Conservation (phyloP, 306 rosid genomes). For the Vigna unguiculata region DNA sequence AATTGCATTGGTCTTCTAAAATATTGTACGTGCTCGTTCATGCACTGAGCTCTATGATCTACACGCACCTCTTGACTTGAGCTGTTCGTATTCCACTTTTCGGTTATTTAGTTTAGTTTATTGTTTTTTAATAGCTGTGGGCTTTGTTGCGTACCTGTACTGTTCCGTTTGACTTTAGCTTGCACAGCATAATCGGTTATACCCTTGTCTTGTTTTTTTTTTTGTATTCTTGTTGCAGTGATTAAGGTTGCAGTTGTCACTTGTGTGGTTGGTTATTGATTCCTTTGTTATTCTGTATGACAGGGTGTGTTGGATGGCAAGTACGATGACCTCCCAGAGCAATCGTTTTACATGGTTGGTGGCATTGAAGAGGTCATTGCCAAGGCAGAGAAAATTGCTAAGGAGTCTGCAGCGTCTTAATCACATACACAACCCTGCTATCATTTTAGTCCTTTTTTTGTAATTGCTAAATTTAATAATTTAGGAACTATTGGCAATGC, state of each 20-base stretch:
- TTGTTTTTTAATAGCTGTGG: not conserved
- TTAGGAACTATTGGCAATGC: constrained; percentile 75
- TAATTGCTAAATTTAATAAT: constrained; percentile 76
- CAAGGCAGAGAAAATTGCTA: constrained; percentile 98
- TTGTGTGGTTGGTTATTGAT: constrained; percentile 10
- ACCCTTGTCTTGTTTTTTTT: not conserved
- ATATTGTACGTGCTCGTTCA: not conserved
- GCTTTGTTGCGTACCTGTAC: not conserved
- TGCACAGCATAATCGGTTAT: not conserved
- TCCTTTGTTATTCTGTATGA: constrained; percentile 24
- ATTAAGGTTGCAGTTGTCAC: not conserved
- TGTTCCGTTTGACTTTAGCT: not conserved
- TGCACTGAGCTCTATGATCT: not conserved
- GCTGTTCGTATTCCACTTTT: not conserved
- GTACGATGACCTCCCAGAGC: constrained; percentile 91
- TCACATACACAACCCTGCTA: constrained; percentile 6
- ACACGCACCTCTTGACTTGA: not conserved
- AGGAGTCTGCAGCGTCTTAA: constrained; percentile 75
- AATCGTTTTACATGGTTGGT: constrained; percentile 97
- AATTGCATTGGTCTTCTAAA: not conserved
- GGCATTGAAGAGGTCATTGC: constrained; percentile 97
- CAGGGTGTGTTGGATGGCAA: constrained; percentile 99
- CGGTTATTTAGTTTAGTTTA: not conserved
- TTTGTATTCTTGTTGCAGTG: not conserved
- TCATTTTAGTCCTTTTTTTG: constrained; percentile 46